phyloP scores from a whole-genome alignment of 2,329 filamentous ascomycete species.

The Colletotrichum sp. region DNA sequence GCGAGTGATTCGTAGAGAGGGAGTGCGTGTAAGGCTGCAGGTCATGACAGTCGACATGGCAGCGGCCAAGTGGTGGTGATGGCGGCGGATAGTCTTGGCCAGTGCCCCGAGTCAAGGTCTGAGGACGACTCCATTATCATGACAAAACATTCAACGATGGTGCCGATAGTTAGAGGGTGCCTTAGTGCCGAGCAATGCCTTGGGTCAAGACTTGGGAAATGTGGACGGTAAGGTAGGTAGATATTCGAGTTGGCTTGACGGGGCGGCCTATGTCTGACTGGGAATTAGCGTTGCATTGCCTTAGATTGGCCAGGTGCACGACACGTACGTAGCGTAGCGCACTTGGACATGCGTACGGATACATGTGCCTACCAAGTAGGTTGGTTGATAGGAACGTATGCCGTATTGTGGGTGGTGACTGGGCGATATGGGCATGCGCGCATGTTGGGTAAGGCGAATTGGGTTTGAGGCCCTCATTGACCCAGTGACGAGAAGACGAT shows the following conservation, averaged over 20 bases:
- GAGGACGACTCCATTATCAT: not conserved
- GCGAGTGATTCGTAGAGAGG: not conserved
- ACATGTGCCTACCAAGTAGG: not conserved
- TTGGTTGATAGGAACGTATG: not conserved
- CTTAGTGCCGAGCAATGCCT: not conserved
- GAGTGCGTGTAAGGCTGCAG: not conserved
- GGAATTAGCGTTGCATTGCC: not conserved
- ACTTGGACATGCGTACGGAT: not conserved
- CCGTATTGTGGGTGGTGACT: not conserved
- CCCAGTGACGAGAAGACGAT: slow-evolving; percentile 1
- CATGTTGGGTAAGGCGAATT: not conserved
- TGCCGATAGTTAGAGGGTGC: not conserved
- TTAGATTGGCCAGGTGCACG: not conserved
- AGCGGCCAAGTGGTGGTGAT: not conserved
- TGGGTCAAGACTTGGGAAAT: not conserved
- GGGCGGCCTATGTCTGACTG: not conserved
- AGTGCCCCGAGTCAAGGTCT: not conserved
- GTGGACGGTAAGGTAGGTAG: not conserved
- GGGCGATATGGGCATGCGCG: not conserved
- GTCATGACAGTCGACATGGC: not conserved
- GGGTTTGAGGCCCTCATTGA: not conserved
- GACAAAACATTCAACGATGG: not conserved
- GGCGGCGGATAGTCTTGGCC: not conserved
- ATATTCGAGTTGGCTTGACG: not conserved
- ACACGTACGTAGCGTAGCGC: not conserved